Evolutionary conservation across 2,329 filamentous ascomycete species (phyloP).

Genomic region (Apiospora arundinis): DNA sequence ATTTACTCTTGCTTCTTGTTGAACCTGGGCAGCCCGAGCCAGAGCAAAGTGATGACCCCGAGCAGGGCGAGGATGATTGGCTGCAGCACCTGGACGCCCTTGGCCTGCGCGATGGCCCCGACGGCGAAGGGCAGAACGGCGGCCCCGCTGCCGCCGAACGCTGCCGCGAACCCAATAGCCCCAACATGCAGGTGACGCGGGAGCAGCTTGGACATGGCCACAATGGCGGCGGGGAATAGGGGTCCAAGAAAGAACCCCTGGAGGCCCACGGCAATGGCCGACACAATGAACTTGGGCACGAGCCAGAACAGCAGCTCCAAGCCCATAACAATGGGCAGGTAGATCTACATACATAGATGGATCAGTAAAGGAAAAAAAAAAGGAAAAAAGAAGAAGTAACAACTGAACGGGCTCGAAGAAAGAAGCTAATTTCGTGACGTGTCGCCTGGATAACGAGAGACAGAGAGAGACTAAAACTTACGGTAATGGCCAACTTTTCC

Average conservation of each 20-base stretch:
- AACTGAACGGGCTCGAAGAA: no score
- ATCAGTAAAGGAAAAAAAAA: background rate
- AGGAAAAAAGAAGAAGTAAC: background rate
- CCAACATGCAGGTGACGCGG: constrained; percentile 77
- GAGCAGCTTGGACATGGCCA: constrained; percentile 72
- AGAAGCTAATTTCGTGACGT: no score
- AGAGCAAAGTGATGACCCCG: constrained; percentile 50
- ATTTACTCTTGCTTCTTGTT: constrained; percentile 47
- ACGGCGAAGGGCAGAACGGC: constrained; percentile 71
- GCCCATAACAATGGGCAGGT: constrained; percentile 68
- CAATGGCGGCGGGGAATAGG: constrained; percentile 75
- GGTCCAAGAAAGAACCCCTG: constrained; percentile 84
- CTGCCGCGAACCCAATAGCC: constrained; percentile 78
- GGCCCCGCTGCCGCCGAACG: constrained; percentile 76
- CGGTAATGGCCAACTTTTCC: constrained; percentile 67
- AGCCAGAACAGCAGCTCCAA: constrained; percentile 82
- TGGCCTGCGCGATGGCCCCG: constrained; percentile 66
- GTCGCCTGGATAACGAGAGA: no score
- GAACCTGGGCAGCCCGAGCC: constrained; percentile 53
- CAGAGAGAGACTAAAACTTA: constrained; percentile 28
- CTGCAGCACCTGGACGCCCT: constrained; percentile 62
- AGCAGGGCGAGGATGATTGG: constrained; percentile 61
- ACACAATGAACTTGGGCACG: constrained; percentile 78
- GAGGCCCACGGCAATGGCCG: constrained; percentile 72
- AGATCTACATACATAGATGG: constrained; percentile 49